These are phyloP conservation scores for Salvia splendens DNA, from an alignment of 257 asterid species.

Conservation along the genomic window DNA sequence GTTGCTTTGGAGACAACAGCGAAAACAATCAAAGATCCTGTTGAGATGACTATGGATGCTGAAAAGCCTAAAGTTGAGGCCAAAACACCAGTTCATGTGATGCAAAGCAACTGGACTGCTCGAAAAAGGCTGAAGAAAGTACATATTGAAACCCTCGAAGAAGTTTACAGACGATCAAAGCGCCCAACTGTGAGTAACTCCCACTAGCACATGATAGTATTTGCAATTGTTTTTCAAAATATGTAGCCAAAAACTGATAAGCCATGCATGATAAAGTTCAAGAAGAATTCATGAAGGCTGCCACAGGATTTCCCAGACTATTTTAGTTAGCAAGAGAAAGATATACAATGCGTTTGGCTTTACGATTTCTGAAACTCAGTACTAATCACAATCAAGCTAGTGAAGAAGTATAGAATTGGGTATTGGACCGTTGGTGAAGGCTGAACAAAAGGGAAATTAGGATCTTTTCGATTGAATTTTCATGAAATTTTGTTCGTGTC, in stretches of 20 bases:
- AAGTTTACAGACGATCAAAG: conserved; percentile 70
- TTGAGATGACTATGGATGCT: conserved; percentile 33
- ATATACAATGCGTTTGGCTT: neutral
- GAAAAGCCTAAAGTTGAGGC: conserved; percentile 42
- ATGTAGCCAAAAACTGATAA: neutral
- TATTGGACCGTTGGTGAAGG: neutral
- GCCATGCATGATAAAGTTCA: neutral
- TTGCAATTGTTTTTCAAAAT: neutral
- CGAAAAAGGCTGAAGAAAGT: conserved; percentile 84
- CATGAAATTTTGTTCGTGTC: neutral
- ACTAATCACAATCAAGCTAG: neutral
- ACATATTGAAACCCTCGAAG: conserved; percentile 84
- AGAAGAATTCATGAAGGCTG: neutral
- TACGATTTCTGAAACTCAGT: neutral
- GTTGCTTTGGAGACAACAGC: conserved; percentile 37
- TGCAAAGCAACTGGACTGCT: conserved; percentile 80
- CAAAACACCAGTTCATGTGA: conserved; percentile 74
- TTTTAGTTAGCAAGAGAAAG: neutral
- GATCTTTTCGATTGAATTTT: neutral
- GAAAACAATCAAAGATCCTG: conserved; percentile 43
- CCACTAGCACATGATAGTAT: neutral
- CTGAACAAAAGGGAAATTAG: neutral
- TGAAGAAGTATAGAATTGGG: neutral
- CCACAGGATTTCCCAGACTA: neutral
- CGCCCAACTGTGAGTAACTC: conserved; percentile 85